Conservation (phyloP, 176 grass and related monocot genomes). For the Metroxylon sagu region DNA sequence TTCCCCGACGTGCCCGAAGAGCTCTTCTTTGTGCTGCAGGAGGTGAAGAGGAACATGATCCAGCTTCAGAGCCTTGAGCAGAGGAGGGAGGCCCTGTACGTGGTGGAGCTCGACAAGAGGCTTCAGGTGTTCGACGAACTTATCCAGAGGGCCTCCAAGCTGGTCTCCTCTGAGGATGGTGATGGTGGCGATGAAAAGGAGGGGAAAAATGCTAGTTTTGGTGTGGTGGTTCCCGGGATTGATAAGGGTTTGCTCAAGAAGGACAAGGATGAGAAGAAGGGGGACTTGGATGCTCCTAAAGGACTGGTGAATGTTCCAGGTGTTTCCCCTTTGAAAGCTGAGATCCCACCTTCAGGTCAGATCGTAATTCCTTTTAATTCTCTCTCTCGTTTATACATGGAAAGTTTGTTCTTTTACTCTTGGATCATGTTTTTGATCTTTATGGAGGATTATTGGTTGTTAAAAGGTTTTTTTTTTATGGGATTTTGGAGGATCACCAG, state of each 20-base stretch:
- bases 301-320: constrained; percentile 7
- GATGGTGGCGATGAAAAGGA: constrained; percentile 4
- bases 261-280: constrained; percentile 20
- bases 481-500: too few species aligned
- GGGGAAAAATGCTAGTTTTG: neutral
- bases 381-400: neutral
- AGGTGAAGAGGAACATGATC: constrained; percentile 59
- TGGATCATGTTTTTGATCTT: too few species aligned
- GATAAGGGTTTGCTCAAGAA: constrained; percentile 18
- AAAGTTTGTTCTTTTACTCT: too few species aligned
- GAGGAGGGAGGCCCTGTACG: constrained; percentile 68
- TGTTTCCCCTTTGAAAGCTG: constrained; percentile 34
- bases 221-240: neutral
- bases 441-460: too few species aligned
- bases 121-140: constrained; percentile 71
- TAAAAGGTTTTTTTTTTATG: too few species aligned
- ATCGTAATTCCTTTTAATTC: constrained; percentile 1
- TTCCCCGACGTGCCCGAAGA: constrained; percentile 34
- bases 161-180: constrained; percentile 8
- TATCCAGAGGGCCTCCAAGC: constrained; percentile 65
- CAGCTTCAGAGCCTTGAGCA: constrained; percentile 45
- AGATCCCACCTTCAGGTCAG: constrained; percentile 37
- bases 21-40: constrained; percentile 54
- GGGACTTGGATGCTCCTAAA: constrained; percentile 1
- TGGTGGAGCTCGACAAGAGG: constrained; percentile 66